A percentile compares a stretch with the other conserved stretches of the same genome.
Evolutionary conservation across 805 yeast genomes (phyloP).

Genomic region (Candida khao-thaluensis): DNA sequence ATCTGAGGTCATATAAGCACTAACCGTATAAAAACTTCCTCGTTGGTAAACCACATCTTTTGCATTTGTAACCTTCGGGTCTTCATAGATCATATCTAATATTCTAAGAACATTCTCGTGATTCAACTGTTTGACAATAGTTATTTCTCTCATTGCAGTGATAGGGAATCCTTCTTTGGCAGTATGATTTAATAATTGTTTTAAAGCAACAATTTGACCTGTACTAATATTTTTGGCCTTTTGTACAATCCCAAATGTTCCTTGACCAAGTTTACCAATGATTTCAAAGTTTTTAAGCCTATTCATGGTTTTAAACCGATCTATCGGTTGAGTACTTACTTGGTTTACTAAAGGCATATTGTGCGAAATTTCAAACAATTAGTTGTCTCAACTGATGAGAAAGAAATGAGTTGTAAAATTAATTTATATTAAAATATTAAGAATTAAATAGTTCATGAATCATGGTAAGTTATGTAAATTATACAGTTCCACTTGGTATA

Average conservation of each 20-base stretch:
- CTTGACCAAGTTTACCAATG: constrained; percentile 42
- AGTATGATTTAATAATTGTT: constrained; percentile 75
- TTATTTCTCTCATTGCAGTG: constrained; percentile 91
- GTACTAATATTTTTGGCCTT: constrained; percentile 64
- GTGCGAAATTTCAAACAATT: too few relatives aligned
- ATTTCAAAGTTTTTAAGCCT: constrained; percentile 31
- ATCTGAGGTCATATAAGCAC: constrained; percentile 92
- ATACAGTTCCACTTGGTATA: neutral
- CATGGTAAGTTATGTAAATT: neutral
- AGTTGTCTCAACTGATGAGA: too few relatives aligned
- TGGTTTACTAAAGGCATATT: constrained; percentile 4
- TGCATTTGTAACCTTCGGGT: constrained; percentile 31
- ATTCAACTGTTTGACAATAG: constrained; percentile 66
- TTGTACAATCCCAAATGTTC: constrained; percentile 70
- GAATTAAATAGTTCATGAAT: neutral
- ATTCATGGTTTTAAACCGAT: constrained; percentile 32
- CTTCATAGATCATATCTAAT: constrained; percentile 65
- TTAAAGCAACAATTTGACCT: constrained; percentile 74
- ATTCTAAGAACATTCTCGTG: constrained; percentile 75
- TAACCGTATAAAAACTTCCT: constrained; percentile 74
- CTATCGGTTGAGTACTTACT: constrained; percentile 11
- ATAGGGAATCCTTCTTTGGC: constrained; percentile 86
- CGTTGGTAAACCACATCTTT: constrained; percentile 36
- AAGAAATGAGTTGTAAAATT: neutral
- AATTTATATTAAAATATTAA: neutral